Base-by-base conservation (phyloP, 2,329 filamentous ascomycete genomes). In the Fusarium sp. region DNA sequence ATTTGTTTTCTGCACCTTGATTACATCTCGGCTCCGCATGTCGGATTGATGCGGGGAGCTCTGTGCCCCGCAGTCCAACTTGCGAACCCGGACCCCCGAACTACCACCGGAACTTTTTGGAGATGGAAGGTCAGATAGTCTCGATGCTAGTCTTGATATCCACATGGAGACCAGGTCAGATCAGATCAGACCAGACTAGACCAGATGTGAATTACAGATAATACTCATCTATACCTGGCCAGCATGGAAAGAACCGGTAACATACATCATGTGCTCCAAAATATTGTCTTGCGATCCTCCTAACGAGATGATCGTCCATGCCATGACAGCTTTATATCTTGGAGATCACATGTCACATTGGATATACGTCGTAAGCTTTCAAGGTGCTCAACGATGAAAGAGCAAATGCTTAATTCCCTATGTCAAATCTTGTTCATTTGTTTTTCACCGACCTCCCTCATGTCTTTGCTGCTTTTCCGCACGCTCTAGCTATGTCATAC, bases 401-500 rank as follows among this genome's bases (percentile, higher is more conserved):
- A 26, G 19, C 43, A 28, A 23, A 9, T 25, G 45, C 31, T 58
- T 67, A 52, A 58, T 70, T 65, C 49, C 63, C 28, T 46, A 70
- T 56, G 41, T 28, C 23, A 41, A 31, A 44, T 57, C 44, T 60
- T 64, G 21, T 60, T 65, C 16, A 56, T 60, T 70, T 43, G 41
- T 41, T 57, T 48, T 42, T 44, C 50, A 43, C 58, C 30, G 6
- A 39, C 48, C 46, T 58, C 44, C 30, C 19, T 41, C 46, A 44
- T 28, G 60, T 54, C 57, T 52, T 50, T 62, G 53, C 45, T 71
- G 39, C 65, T 71, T 71, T 71, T 62, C 65, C 54, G 65, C 50
- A 39, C 68, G 62, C 68, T 71, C 68, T 71, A 62, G 43, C 68
- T 66, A 71, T 69, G 68, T 71, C 64, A 50, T 75, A 75, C 71